Base-by-base conservation (phyloP, 352 stramenopile genomes). In the Pythium oligandrum region DNA sequence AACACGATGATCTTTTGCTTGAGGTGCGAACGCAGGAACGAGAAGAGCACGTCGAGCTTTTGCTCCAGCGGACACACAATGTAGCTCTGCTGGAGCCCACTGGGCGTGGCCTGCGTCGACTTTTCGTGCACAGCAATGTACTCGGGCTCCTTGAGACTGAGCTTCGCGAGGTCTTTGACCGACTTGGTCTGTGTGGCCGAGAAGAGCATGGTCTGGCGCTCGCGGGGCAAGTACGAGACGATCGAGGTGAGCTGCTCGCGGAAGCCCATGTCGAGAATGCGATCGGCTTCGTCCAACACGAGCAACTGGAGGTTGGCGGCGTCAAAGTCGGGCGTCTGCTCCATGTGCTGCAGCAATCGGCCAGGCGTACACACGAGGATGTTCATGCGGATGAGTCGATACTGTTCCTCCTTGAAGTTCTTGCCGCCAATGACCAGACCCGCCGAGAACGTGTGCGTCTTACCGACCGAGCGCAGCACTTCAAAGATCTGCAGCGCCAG, bases 401-500 rank as follows among this genome's bases (percentile, higher is more conserved):
- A 73, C 67, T 99, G 96, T 64, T 99, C 97, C 57, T 98, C 82
- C 4, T 79, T 64, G 48, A 96, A 96, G 65, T 93, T 94, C 66
- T 98, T 99, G 52, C 97, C 97, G 38, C 97, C 97, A 51, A 98
- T 98, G 26, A 99, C 73, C 32, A 99, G 74, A 8, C 96, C 96
- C 3, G 96, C 96, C 6, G 96, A 98, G 68, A 99, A 98, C 48
- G 74, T 77, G 71, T 99, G 97, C 43, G 88, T 79, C 51, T 97
- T 98, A 44, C 96, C 97, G 5, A 99, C 86, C 12, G 82, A 84
- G 10, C 96, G 87, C 45, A 99, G 73, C 31, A 99, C 97, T 57
- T 99, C 95, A 69, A 99, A 99, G 63, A 98, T 99, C 83, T 99
- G 97, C 40, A 99, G 77, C 43, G 97, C 97, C 12, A 99, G 73